Evolutionary conservation across 1,284 basidiomycete species (phyloP).

Genomic region (Apiotrichum mycotoxinovorans): DNA sequence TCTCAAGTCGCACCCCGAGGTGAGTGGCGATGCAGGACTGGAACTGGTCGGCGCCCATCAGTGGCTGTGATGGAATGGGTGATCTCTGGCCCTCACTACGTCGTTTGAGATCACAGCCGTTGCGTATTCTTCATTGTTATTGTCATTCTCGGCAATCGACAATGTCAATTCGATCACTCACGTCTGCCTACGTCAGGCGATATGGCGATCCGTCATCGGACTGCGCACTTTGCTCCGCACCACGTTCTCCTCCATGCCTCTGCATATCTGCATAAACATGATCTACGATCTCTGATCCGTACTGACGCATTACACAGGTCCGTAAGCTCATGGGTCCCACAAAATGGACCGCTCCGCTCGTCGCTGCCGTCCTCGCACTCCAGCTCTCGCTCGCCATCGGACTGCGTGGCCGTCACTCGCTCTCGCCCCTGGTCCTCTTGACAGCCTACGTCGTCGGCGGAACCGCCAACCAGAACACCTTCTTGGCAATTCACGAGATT

Average conservation of each 20-base stretch:
- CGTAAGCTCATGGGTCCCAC: conserved; percentile 94
- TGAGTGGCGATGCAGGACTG: conserved; percentile 49
- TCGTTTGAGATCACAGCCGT: no score
- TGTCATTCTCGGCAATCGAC: no score
- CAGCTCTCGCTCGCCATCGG: conserved; percentile 67
- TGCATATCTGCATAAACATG: no score
- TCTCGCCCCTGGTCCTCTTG: conserved; percentile 69
- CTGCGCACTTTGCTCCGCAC: no score
- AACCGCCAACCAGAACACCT: conserved; percentile 94
- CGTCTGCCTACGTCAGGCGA: no score
- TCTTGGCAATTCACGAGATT: conserved; percentile 97
- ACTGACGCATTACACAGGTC: conserved; percentile 60
- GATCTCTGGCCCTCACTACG: no score
- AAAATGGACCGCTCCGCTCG: conserved; percentile 82
- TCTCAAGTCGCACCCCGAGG: conserved; percentile 90
- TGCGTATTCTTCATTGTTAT: no score
- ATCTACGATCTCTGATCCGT: neutral
- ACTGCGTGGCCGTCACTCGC: conserved; percentile 64
- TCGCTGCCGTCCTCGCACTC: conserved; percentile 69
- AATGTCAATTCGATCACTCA: no score
- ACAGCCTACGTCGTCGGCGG: conserved; percentile 85
- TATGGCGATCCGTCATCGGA: no score
- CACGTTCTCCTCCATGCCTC: no score
- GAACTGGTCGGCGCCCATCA: no score
- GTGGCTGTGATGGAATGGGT: neutral